These are phyloP conservation scores for Kurtzmaniella natalensis DNA, from an alignment of 1,139 yeast genomes.

Conservation along the genomic window DNA sequence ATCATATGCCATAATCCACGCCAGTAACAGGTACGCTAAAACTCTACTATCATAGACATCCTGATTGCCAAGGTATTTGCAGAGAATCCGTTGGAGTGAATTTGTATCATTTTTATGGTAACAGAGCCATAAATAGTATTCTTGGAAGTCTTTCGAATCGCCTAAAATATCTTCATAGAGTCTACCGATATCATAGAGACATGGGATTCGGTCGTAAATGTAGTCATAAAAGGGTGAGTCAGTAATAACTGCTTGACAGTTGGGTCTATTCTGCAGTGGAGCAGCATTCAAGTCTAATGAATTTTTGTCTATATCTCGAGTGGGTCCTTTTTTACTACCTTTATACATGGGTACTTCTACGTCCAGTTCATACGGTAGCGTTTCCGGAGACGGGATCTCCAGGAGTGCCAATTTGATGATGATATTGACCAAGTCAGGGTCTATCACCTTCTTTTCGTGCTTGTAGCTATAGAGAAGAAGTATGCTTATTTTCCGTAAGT, in stretches of 20 bases:
- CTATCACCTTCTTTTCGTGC: slow-evolving; percentile 1
- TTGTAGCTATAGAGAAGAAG: neutral
- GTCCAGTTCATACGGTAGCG: slow-evolving; percentile 5
- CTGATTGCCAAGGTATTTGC: slow-evolving; percentile 15
- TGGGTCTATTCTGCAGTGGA: neutral
- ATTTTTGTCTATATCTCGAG: neutral
- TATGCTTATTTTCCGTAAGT: neutral
- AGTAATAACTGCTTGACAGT: slow-evolving; percentile 10
- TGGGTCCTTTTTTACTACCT: neutral
- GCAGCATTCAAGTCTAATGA: neutral
- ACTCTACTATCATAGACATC: slow-evolving; percentile 20
- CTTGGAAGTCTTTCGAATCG: slow-evolving; percentile 16
- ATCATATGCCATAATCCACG: slow-evolving; percentile 31
- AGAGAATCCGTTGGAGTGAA: slow-evolving; percentile 17
- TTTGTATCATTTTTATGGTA: slow-evolving; percentile 29
- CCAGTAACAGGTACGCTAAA: slow-evolving; percentile 26
- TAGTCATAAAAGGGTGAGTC: slow-evolving; percentile 12
- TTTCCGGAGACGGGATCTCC: slow-evolving; percentile 7
- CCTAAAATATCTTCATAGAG: slow-evolving; percentile 13
- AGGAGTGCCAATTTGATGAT: slow-evolving; percentile 5
- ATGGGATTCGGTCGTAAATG: slow-evolving; percentile 16
- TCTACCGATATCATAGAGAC: slow-evolving; percentile 16
- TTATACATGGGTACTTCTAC: slow-evolving; percentile 7
- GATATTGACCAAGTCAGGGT: slow-evolving; percentile 7
- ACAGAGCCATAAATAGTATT: slow-evolving; percentile 27